phyloP scores from a whole-genome alignment of 441 rosid species.

The Croton setiger region DNA sequence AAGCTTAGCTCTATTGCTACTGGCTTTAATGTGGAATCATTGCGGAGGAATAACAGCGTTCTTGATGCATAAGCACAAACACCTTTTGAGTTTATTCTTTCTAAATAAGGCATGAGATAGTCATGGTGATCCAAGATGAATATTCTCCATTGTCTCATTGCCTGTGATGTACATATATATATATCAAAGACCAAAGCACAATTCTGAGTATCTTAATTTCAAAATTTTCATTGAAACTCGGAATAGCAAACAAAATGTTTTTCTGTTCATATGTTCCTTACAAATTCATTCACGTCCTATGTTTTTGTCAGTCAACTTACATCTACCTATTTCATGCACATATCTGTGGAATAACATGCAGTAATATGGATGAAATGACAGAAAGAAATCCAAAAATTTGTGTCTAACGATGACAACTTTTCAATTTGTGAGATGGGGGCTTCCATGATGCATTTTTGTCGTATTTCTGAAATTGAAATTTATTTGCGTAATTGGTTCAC shows the following conservation, averaged over 20 bases:
- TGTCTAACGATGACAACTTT: background rate
- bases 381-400: background rate
- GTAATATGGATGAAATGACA: background rate
- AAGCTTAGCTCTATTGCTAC: constrained; percentile 61
- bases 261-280: background rate
- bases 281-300: background rate
- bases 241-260: constrained; percentile 1
- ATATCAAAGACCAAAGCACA: background rate
- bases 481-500: background rate
- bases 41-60: constrained; percentile 44
- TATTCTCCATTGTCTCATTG: constrained; percentile 48
- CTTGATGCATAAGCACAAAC: constrained; percentile 60
- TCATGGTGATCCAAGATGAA: constrained; percentile 68
- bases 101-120: constrained; percentile 57
- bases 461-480: background rate
- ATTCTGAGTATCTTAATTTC: background rate
- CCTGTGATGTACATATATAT: constrained; percentile 30
- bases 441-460: background rate
- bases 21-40: constrained; percentile 50
- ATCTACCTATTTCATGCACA: background rate
- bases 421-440: background rate
- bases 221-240: background rate
- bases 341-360: background rate
- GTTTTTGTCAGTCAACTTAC: background rate
- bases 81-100: constrained; percentile 34